Percentiles rank a stretch among this genome's conserved stretches.
phyloP scores from a whole-genome alignment of 2,329 filamentous ascomycete genomes.

The Colletotrichum tropicale region DNA sequence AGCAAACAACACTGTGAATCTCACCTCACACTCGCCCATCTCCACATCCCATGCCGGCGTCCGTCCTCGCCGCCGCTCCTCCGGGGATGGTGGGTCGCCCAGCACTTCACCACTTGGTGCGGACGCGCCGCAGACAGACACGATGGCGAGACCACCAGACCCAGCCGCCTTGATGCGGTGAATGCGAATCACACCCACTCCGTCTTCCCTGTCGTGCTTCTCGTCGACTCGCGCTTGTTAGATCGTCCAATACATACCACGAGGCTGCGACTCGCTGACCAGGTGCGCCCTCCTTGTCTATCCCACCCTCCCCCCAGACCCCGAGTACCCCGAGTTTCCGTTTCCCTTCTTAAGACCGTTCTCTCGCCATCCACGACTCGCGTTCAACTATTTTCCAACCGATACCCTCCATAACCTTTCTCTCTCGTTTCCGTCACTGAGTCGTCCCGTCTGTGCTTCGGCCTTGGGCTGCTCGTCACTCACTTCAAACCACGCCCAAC shows the following conservation, averaged over 20 bases:
- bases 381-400: not conserved
- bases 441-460: not conserved
- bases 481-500: not conserved
- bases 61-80: not conserved
- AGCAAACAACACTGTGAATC: not conserved
- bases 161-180: conserved; percentile 2
- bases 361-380: conserved; percentile 1
- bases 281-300: not conserved
- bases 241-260: not conserved
- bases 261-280: conserved; percentile 3
- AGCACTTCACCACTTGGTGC: not conserved
- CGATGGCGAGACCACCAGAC: not conserved
- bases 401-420: not conserved
- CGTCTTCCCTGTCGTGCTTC: not conserved
- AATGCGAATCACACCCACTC: not conserved
- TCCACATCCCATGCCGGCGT: not conserved
- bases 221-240: conserved; percentile 1
- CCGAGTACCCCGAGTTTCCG: not conserved
- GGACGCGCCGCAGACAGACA: not conserved
- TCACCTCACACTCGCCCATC: not conserved
- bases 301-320: not conserved
- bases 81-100: not conserved
- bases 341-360: not conserved
- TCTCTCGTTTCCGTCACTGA: not conserved
- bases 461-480: not conserved